These are phyloP conservation scores for Scenedesmus sp. DNA, from an alignment of 163 green algal species.

Conservation along the genomic window DNA sequence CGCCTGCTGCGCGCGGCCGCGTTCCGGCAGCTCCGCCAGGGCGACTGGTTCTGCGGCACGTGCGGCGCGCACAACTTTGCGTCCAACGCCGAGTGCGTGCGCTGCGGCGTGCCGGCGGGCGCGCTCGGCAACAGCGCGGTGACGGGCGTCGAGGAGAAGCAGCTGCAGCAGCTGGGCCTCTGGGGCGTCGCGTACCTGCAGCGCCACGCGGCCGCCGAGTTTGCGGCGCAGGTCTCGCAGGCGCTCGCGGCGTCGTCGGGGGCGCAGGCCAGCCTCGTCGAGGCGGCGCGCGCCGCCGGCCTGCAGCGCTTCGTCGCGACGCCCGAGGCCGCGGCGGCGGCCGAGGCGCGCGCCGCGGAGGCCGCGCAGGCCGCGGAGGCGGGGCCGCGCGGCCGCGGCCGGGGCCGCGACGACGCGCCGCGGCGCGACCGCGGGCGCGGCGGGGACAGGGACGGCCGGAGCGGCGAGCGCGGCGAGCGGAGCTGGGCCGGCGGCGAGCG, in stretches of 20 bases:
- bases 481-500: no score
- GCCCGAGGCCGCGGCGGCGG: no score
- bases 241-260: no score
- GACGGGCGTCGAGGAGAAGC: background rate
- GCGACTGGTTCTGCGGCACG: constrained; percentile 38
- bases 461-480: no score
- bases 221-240: background rate
- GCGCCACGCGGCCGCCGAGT: background rate
- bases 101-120: background rate
- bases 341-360: no score
- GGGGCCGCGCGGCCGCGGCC: no score
- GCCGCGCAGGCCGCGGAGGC: no score
- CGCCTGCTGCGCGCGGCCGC: constrained; percentile 4
- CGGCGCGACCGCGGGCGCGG: background rate
- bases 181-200: background rate
- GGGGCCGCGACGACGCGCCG: background rate
- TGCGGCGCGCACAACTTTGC: constrained; percentile 32
- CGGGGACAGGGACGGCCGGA: background rate
- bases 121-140: constrained; percentile 13
- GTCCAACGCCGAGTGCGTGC: background rate
- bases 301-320: no score
- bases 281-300: no score
- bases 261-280: no score
- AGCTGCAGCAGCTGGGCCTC: constrained; percentile 23
- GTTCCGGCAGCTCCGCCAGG: background rate